phyloP scores from a whole-genome alignment of 2,329 filamentous ascomycete genomes.

The Neofusicoccum laricinum region DNA sequence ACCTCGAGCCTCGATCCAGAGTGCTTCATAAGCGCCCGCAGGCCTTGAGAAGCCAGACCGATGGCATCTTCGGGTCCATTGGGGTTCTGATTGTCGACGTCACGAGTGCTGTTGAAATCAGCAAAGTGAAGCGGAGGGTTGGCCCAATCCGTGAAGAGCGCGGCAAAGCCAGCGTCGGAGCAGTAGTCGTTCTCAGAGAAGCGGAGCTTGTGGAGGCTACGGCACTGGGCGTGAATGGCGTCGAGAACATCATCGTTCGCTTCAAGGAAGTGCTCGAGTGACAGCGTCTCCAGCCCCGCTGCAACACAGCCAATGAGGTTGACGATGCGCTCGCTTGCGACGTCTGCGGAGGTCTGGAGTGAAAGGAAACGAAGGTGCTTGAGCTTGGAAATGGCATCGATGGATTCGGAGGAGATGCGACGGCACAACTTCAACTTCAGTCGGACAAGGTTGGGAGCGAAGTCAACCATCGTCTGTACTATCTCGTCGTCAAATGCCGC shows the following conservation, averaged over 20 bases:
- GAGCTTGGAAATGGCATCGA: slow-evolving; percentile 63
- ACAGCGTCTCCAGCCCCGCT: slow-evolving; percentile 68
- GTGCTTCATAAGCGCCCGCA: slow-evolving; percentile 79
- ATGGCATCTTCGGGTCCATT: slow-evolving; percentile 58
- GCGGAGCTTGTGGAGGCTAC: slow-evolving; percentile 69
- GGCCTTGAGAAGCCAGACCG: slow-evolving; percentile 73
- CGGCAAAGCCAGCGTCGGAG: slow-evolving; percentile 70
- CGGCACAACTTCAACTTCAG: slow-evolving; percentile 83
- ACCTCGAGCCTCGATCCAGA: slow-evolving; percentile 65
- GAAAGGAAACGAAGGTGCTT: slow-evolving; percentile 69
- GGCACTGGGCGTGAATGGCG: slow-evolving; percentile 68
- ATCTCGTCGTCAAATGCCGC: slow-evolving; percentile 73
- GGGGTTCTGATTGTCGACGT: slow-evolving; percentile 69
- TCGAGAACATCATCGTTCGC: slow-evolving; percentile 68
- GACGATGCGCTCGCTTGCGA: slow-evolving; percentile 58
- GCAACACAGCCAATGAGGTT: slow-evolving; percentile 63
- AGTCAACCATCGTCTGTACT: slow-evolving; percentile 58
- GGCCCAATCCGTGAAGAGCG: slow-evolving; percentile 72
- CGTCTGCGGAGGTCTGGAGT: slow-evolving; percentile 61
- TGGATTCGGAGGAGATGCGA: slow-evolving; percentile 62
- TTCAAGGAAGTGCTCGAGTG: slow-evolving; percentile 65
- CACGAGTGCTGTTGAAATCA: slow-evolving; percentile 75
- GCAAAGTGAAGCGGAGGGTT: slow-evolving; percentile 69
- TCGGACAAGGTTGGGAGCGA: slow-evolving; percentile 67
- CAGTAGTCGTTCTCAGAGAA: slow-evolving; percentile 73